Percentiles rank a stretch among this genome's conserved stretches.
phyloP scores from a whole-genome alignment of 1,284 basidiomycete genomes.

The Austroboletus olivaceoglutinosus region DNA sequence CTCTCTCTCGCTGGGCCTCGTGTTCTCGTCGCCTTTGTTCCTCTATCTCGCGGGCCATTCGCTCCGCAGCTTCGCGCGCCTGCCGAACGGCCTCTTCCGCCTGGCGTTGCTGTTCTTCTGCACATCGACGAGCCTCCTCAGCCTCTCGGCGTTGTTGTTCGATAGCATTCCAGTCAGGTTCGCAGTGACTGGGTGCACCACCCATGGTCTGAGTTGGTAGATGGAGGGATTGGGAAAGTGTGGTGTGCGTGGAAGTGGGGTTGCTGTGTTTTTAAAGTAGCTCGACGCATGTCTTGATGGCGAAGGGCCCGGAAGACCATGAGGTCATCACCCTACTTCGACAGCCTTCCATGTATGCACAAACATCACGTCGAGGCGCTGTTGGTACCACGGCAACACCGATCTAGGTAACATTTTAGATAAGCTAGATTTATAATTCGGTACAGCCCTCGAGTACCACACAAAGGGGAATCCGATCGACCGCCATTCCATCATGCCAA shows the following conservation, averaged over 20 bases:
- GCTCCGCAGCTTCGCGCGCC: conserved; percentile 24
- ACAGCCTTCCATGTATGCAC: too few species aligned
- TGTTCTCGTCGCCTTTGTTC: conserved; percentile 13
- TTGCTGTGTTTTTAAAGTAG: neutral
- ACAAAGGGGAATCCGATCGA: too few species aligned
- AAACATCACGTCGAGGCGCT: neutral
- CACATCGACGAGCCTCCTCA: conserved; percentile 22
- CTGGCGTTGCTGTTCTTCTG: conserved; percentile 23
- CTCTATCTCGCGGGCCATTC: conserved; percentile 16
- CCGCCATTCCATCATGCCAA: too few species aligned
- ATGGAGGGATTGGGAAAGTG: too few species aligned
- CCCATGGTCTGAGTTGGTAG: conserved; percentile 23
- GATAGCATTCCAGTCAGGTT: conserved; percentile 30
- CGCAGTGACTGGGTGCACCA: conserved; percentile 27
- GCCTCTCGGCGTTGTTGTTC: conserved; percentile 20
- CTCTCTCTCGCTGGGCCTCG: conserved; percentile 18
- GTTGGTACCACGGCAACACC: too few species aligned
- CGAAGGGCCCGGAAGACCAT: neutral
- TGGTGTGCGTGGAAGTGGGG: neutral
- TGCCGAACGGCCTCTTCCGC: conserved; percentile 23
- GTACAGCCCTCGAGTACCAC: too few species aligned
- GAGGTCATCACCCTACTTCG: neutral
- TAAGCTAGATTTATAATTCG: too few species aligned
- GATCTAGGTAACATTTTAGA: too few species aligned
- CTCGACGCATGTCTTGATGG: neutral